phyloP scores from a whole-genome alignment of 371 early-diverging fungal species.

The Apophysomyces variabilis region DNA sequence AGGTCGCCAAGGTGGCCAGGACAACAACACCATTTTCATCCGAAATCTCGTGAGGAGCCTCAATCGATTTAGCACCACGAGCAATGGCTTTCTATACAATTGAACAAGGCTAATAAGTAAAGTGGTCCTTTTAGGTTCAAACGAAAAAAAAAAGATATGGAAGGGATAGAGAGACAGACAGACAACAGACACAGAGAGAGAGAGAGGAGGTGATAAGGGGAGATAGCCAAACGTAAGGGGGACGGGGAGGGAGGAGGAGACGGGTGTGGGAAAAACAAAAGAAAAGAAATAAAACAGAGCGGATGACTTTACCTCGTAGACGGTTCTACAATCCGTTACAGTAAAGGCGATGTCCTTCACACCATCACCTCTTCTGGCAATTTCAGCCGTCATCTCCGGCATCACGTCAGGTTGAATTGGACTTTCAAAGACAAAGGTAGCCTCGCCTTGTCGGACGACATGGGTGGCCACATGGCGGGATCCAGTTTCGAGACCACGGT shows the following conservation, averaged over 20 bases:
- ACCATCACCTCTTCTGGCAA: conserved; percentile 90
- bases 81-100: conserved; percentile 70
- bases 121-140: not conserved
- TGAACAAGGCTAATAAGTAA: conserved; percentile 4
- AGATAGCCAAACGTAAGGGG: too few species aligned
- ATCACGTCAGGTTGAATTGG: conserved; percentile 86
- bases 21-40: conserved; percentile 90
- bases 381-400: conserved; percentile 72
- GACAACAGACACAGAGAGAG: too few species aligned
- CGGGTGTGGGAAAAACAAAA: too few species aligned
- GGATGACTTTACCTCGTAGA: conserved; percentile 57
- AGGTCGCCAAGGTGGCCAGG: conserved; percentile 91
- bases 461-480: conserved; percentile 85
- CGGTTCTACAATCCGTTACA: conserved; percentile 83
- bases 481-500: conserved; percentile 96
- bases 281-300: too few species aligned
- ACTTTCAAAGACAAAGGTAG: conserved; percentile 90
- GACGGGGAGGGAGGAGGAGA: too few species aligned
- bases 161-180: too few species aligned
- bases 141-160: too few species aligned
- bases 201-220: too few species aligned
- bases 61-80: conserved; percentile 87
- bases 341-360: conserved; percentile 95
- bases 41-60: conserved; percentile 78
- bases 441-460: conserved; percentile 82